Percentiles rank a stretch among this genome's conserved stretches.
Conservation (phyloP, 331 rosid genomes). For the Spiraea crenata region DNA sequence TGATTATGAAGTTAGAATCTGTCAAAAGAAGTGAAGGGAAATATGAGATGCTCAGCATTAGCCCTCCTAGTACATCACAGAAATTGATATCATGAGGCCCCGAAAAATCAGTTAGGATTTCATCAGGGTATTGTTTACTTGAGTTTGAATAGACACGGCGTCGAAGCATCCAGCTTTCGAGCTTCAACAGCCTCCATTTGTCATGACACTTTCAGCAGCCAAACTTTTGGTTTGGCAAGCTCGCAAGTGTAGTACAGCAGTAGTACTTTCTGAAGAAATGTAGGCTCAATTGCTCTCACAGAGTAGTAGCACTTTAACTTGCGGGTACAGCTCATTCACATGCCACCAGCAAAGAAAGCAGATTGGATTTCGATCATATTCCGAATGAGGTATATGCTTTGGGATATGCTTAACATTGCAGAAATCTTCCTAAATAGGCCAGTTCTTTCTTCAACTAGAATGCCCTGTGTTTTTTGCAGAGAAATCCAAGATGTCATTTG, state of each 20-base stretch:
- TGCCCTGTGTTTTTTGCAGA: not conserved
- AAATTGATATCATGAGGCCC: not conserved
- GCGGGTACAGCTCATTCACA: not conserved
- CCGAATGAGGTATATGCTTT: not conserved
- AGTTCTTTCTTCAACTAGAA: not conserved
- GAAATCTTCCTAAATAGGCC: not conserved
- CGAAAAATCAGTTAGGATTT: not conserved
- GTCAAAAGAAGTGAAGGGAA: not conserved
- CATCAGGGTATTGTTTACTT: not conserved
- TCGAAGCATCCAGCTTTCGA: constrained; percentile 8
- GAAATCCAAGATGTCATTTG: not conserved
- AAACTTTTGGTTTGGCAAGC: not conserved
- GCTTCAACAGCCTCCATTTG: not conserved
- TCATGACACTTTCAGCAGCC: not conserved
- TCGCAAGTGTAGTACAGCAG: not conserved
- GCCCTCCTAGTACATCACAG: not conserved
- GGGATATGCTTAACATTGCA: not conserved
- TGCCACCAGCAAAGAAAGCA: not conserved
- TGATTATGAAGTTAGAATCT: constrained; percentile 1
- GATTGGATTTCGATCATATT: not conserved
- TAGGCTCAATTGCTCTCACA: not conserved
- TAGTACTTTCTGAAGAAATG: not conserved
- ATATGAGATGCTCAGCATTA: not conserved
- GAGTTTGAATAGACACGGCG: not conserved
- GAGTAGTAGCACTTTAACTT: not conserved